These are phyloP conservation scores for Coccinonectria pachysandricola DNA, from an alignment of 2,329 filamentous ascomycete species.

Conservation along the genomic window DNA sequence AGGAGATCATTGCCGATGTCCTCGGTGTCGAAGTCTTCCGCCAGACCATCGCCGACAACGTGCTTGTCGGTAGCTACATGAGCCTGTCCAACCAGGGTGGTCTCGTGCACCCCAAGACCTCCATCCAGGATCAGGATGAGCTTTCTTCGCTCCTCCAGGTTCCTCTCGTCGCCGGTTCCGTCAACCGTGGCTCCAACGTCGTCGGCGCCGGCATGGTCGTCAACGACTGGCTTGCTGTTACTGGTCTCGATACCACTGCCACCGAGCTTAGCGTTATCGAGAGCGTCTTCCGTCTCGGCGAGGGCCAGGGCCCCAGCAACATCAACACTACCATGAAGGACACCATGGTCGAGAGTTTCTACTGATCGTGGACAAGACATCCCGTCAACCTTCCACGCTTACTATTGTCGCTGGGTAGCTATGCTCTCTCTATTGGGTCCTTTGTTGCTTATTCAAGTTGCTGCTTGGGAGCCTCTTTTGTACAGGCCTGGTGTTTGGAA, in stretches of 20 bases:
- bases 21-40: slow-evolving; percentile 81
- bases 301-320: slow-evolving; percentile 67
- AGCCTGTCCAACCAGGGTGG: slow-evolving; percentile 90
- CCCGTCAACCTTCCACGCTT: slow-evolving; percentile 1
- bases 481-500: neutral
- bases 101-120: slow-evolving; percentile 94
- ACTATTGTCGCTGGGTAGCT: neutral
- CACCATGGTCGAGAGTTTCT: slow-evolving; percentile 98
- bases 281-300: slow-evolving; percentile 88
- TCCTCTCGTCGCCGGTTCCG: slow-evolving; percentile 83
- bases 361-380: too few relatives aligned
- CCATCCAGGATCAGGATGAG: slow-evolving; percentile 96
- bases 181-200: slow-evolving; percentile 87
- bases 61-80: slow-evolving; percentile 96
- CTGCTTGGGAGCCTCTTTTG: neutral
- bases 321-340: slow-evolving; percentile 87
- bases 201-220: slow-evolving; percentile 61
- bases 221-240: slow-evolving; percentile 91
- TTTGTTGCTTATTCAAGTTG: slow-evolving; percentile 1
- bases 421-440: slow-evolving; percentile 1
- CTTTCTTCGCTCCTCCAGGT: slow-evolving; percentile 88
- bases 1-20: slow-evolving; percentile 96
- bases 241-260: slow-evolving; percentile 88
- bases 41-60: slow-evolving; percentile 94
- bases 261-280: slow-evolving; percentile 95